A percentile compares a stretch with the other conserved stretches of the same genome.
These are phyloP conservation scores for Nicotiana tabacum DNA, from an alignment of 257 asterid species.

Conservation along the genomic window DNA sequence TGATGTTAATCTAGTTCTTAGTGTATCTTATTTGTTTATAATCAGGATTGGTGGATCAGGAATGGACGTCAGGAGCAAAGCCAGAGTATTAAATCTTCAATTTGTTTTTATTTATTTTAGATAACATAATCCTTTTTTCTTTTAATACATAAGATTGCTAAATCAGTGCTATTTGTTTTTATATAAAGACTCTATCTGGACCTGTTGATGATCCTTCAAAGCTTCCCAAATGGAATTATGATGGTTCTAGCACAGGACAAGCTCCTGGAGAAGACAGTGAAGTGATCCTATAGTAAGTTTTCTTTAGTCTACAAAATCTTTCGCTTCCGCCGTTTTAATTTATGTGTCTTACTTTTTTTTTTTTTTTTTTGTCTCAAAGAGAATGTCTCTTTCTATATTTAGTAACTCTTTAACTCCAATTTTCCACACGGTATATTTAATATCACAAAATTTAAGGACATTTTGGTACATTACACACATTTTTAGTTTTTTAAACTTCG, in stretches of 20 bases:
- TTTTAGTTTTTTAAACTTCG: too few relatives aligned
- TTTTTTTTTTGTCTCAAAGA: too few relatives aligned
- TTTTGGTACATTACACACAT: too few relatives aligned
- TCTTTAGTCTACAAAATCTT: too few relatives aligned
- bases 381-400: too few relatives aligned
- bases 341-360: too few relatives aligned
- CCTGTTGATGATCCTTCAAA: constrained; percentile 91
- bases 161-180: not conserved
- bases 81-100: constrained; percentile 49
- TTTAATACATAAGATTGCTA: not conserved
- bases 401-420: too few relatives aligned
- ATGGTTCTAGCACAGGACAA: constrained; percentile 98
- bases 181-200: constrained; percentile 63
- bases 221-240: constrained; percentile 98
- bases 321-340: too few relatives aligned
- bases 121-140: not conserved
- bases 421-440: too few relatives aligned
- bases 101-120: not conserved
- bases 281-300: constrained; percentile 87
- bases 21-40: too few relatives aligned
- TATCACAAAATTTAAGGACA: too few relatives aligned
- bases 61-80: constrained; percentile 84
- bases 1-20: not conserved
- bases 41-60: constrained; percentile 98
- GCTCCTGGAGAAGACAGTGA: constrained; percentile 99